These are phyloP conservation scores for Alternaria incomplexa DNA, from an alignment of 2,329 filamentous ascomycete genomes.

Conservation along the genomic window DNA sequence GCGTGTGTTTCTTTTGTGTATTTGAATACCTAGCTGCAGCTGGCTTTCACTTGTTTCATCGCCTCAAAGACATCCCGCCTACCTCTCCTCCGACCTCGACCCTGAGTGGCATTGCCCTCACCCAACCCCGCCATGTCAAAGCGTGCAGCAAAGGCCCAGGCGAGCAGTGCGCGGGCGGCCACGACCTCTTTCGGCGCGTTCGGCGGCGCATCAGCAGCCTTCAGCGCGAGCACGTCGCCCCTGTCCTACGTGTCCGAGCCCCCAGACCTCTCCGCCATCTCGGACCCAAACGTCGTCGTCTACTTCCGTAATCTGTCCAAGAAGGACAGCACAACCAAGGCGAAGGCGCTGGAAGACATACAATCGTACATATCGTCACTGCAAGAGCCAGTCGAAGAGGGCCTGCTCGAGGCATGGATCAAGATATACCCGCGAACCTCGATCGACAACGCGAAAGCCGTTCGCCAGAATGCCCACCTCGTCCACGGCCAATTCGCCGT, in stretches of 20 bases:
- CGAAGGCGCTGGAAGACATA: conserved; percentile 88
- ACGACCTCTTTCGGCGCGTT: conserved; percentile 50
- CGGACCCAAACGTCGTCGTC: conserved; percentile 81
- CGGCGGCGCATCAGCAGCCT: conserved; percentile 51
- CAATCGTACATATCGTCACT: conserved; percentile 66
- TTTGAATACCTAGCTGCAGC: not conserved
- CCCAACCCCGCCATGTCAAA: conserved; percentile 59
- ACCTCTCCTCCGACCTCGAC: not conserved
- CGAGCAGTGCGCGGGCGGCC: conserved; percentile 67
- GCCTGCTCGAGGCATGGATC: conserved; percentile 86
- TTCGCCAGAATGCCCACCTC: conserved; percentile 83
- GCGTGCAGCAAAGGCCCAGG: conserved; percentile 66
- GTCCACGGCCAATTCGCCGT: conserved; percentile 70
- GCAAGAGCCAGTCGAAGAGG: conserved; percentile 73
- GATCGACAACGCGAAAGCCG: conserved; percentile 85
- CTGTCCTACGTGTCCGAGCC: conserved; percentile 90
- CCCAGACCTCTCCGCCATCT: conserved; percentile 77
- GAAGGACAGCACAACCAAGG: conserved; percentile 90
- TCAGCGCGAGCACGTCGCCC: conserved; percentile 60
- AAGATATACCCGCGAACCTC: conserved; percentile 86
- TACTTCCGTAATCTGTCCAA: conserved; percentile 93
- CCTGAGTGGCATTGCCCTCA: not conserved
- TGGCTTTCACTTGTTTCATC: not conserved
- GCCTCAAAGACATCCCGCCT: not conserved
- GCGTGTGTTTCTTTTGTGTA: conserved; percentile 1